phyloP scores from a whole-genome alignment of 331 rosid species.

The Pyracantha coccinea region DNA sequence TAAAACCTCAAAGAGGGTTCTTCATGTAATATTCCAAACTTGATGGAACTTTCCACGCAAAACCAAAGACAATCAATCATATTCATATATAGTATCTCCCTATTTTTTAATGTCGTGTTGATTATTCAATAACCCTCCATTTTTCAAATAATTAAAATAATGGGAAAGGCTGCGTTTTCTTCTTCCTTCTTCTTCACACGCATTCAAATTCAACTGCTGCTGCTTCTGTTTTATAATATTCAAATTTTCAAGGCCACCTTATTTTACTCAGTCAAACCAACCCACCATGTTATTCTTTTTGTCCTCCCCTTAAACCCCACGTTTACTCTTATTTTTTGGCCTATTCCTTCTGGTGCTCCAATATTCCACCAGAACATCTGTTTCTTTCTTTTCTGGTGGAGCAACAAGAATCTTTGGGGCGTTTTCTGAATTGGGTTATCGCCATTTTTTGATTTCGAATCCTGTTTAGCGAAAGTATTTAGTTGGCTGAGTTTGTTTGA shows the following conservation, averaged over 20 bases:
- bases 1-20: too few relatives aligned
- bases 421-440: not conserved
- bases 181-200: not conserved
- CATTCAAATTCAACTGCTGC: not conserved
- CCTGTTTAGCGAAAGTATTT: not conserved
- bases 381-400: not conserved
- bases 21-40: too few relatives aligned
- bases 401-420: not conserved
- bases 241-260: not conserved
- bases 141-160: too few relatives aligned
- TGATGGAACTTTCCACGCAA: too few relatives aligned
- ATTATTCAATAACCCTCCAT: too few relatives aligned
- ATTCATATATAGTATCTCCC: too few relatives aligned
- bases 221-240: not conserved
- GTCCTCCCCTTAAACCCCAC: not conserved
- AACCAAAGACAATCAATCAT: too few relatives aligned
- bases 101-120: too few relatives aligned
- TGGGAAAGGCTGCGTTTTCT: too few relatives aligned
- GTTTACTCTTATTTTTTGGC: not conserved
- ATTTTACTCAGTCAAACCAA: constrained; percentile 11
- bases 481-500: not conserved
- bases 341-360: not conserved
- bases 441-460: not conserved
- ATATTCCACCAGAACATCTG: too few relatives aligned
- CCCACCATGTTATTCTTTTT: not conserved